These are phyloP conservation scores for Lentithecium fluviatile DNA, from an alignment of 495 filamentous ascomycete species.

Conservation along the genomic window DNA sequence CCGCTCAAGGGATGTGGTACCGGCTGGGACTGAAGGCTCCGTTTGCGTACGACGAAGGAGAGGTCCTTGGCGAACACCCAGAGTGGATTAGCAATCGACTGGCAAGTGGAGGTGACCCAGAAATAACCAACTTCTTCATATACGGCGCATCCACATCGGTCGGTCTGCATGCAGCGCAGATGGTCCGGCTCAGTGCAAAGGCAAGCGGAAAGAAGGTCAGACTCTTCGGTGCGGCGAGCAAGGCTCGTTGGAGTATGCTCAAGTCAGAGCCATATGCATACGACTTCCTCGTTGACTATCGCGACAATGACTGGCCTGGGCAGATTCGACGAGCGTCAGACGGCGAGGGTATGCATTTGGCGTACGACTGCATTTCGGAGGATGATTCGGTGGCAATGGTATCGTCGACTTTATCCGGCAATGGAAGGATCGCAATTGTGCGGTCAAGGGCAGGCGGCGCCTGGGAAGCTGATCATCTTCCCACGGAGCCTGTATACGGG, in stretches of 20 bases:
- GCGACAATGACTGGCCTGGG: slow-evolving; percentile 53
- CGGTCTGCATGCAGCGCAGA: slow-evolving; percentile 45
- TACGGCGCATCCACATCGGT: slow-evolving; percentile 49
- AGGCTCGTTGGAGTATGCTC: slow-evolving; percentile 32
- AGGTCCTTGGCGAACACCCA: slow-evolving; percentile 13
- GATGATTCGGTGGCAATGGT: slow-evolving; percentile 30
- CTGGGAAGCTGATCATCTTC: slow-evolving; percentile 35
- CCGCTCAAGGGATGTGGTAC: slow-evolving; percentile 42
- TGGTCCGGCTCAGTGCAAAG: slow-evolving; percentile 34
- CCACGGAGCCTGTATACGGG: slow-evolving; percentile 42
- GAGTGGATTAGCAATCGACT: slow-evolving; percentile 2
- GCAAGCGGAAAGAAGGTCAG: slow-evolving; percentile 29
- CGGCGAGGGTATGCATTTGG: slow-evolving; percentile 36
- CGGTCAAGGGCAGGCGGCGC: slow-evolving; percentile 39
- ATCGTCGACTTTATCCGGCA: slow-evolving; percentile 7
- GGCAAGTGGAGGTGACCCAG: not conserved
- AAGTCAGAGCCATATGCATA: slow-evolving; percentile 43
- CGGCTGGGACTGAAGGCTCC: slow-evolving; percentile 41
- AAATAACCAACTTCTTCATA: slow-evolving; percentile 37
- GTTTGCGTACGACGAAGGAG: slow-evolving; percentile 30
- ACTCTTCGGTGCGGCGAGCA: slow-evolving; percentile 44
- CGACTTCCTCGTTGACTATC: slow-evolving; percentile 58
- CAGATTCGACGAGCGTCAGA: slow-evolving; percentile 46
- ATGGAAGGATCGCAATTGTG: slow-evolving; percentile 39
- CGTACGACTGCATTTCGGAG: slow-evolving; percentile 48